Evolutionary conservation across 306 rosid genomes (phyloP), one percentile per base, ranked within the genome.

Genomic region (Medicago lupulina): DNA sequence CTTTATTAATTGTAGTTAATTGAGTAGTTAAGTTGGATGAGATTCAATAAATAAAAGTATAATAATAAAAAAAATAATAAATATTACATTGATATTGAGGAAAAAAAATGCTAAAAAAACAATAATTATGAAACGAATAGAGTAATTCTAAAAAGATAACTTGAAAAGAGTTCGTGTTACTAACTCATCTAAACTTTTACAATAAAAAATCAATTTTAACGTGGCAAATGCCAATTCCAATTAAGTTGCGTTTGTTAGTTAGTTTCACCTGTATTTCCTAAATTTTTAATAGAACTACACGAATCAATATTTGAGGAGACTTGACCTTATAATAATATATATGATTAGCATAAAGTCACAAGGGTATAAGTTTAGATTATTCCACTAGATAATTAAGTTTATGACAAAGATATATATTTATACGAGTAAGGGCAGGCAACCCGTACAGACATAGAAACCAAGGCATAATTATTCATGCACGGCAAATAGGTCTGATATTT

Each of bases 391-490:
- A 64, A 64, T 64, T 16, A 64, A 64, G 9, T 40, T 64, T 64
- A 64, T 64, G 70, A 38, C 49, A 38, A 64, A 64, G 28, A 38
- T 9, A 11, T 57, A 49, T 49, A 65, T 17, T 64, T 17, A 40
- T 38, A 64, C 16, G 7, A 13, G 8, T 13, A 8, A 8, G 49
- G 69, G 75, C 75, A 71, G 75, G 81, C 85, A 76, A 73, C 84
- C 89, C 84, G 88, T 82, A 86, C 92, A 88, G 77, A 71, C 79
- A 88, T 73, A 58, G 67, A 67, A 76, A 70, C 77, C 62, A 76
- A 69, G 46, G 74, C 78, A 74, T 50, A 50, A 50, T 80, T 49
- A 75, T 75, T 83, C 39, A 74, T 67, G 64, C 72, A 76, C 40
- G 43, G 67, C 76, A 69, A 74, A 69, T 67, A 54, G 72, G 68